A percentile compares a stretch with the other conserved stretches of the same genome.
phyloP scores from a whole-genome alignment of 2,329 filamentous ascomycete genomes.

The Epichloe amarillans region DNA sequence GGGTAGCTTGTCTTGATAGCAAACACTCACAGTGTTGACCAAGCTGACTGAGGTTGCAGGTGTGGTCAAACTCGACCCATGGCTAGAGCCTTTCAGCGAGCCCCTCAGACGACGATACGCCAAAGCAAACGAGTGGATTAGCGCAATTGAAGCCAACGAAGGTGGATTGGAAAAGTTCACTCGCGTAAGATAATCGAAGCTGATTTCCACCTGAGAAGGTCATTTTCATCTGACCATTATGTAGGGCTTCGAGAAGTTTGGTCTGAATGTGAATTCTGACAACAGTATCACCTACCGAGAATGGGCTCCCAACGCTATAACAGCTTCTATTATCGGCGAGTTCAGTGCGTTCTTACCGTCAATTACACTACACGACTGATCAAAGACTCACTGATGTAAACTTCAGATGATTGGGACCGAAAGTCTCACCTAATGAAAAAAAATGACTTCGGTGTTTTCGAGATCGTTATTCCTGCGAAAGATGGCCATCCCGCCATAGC shows the following conservation, averaged over 20 bases:
- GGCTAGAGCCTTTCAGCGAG: constrained; percentile 73
- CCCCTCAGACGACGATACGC: constrained; percentile 62
- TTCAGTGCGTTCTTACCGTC: constrained; percentile 61
- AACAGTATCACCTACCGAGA: constrained; percentile 85
- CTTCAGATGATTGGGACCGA: constrained; percentile 70
- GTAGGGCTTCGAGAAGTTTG: constrained; percentile 75
- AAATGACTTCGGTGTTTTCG: constrained; percentile 74
- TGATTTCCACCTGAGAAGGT: neutral
- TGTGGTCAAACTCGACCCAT: constrained; percentile 77
- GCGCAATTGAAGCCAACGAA: constrained; percentile 67
- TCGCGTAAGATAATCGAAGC: constrained; percentile 37
- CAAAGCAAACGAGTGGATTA: constrained; percentile 77
- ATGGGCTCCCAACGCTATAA: constrained; percentile 84
- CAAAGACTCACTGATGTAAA: constrained; percentile 14
- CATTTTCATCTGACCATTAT: neutral
- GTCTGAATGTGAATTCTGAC: constrained; percentile 67
- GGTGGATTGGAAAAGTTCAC: constrained; percentile 89
- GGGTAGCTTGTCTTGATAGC: constrained; percentile 11
- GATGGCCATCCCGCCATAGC: constrained; percentile 67
- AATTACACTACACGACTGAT: neutral
- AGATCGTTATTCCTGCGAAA: constrained; percentile 61
- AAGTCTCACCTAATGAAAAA: constrained; percentile 77
- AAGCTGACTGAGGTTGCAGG: constrained; percentile 37
- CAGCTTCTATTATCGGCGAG: constrained; percentile 81
- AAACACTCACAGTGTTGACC: neutral